Conservation (phyloP, 148 eudicot genomes). For the Mesembryanthemum crystallinum region DNA sequence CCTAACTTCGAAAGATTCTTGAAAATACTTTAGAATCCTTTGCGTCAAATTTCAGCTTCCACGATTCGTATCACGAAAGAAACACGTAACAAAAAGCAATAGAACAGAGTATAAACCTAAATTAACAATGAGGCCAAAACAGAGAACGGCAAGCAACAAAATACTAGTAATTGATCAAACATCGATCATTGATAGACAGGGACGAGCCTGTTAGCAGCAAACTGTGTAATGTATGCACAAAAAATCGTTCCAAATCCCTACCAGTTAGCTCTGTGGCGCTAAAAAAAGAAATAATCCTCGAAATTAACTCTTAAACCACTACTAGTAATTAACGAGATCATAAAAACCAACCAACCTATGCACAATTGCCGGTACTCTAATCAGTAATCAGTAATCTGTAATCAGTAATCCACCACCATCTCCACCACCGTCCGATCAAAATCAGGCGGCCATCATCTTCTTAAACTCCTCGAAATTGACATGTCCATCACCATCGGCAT, state of each 20-base stretch:
- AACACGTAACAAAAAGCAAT: background rate
- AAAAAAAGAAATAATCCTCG: background rate
- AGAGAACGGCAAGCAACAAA: background rate
- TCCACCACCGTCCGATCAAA: too few species aligned
- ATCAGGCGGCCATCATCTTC: conserved; percentile 66
- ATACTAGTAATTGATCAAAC: background rate
- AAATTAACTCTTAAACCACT: too few species aligned
- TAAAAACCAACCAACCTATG: conserved; percentile 13
- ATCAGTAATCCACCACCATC: too few species aligned
- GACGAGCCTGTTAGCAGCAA: conserved; percentile 2
- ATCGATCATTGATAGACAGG: too few species aligned
- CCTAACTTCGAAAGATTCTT: too few species aligned
- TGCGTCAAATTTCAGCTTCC: too few species aligned
- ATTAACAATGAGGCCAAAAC: background rate
- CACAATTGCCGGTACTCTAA: background rate
- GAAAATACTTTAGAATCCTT: too few species aligned
- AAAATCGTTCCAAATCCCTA: background rate
- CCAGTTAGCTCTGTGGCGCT: conserved; percentile 1
- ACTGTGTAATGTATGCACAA: conserved; percentile 21
- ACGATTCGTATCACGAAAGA: too few species aligned
- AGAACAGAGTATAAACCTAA: conserved; percentile 12
- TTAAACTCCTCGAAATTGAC: conserved; percentile 80
- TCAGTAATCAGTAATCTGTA: too few species aligned
- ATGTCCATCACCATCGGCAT: conserved; percentile 68
- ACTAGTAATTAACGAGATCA: background rate